Evolutionary conservation across 2,329 filamentous ascomycete species (phyloP).

Genomic region (Alternaria longipes): DNA sequence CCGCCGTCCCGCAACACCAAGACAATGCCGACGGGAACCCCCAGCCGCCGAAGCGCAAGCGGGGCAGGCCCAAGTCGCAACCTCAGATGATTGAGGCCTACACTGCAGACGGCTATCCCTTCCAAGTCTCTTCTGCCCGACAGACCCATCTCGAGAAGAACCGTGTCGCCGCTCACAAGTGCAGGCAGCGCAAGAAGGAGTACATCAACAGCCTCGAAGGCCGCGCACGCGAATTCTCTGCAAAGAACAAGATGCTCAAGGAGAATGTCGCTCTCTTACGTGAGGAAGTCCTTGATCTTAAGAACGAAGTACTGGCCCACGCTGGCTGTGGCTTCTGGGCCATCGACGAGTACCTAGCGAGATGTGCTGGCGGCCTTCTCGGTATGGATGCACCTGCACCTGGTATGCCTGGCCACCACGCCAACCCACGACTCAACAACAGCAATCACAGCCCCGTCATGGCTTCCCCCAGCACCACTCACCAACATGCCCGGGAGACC

Average conservation of each 20-base stretch:
- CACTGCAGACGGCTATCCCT: conserved; percentile 45
- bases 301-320: conserved; percentile 50
- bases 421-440: conserved; percentile 10
- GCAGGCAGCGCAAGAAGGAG: conserved; percentile 73
- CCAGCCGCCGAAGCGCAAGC: conserved; percentile 48
- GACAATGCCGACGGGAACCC: conserved; percentile 27
- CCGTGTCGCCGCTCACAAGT: conserved; percentile 76
- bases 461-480: conserved; percentile 9
- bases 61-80: conserved; percentile 48
- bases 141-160: conserved; percentile 69
- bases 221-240: conserved; percentile 51
- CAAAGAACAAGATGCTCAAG: conserved; percentile 48
- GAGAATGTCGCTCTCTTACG: conserved; percentile 46
- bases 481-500: conserved; percentile 15
- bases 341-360: conserved; percentile 50
- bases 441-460: conserved; percentile 17
- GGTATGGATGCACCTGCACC: conserved; percentile 34
- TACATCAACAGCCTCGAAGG: conserved; percentile 63
- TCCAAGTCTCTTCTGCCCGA: conserved; percentile 47
- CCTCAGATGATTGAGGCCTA: conserved; percentile 43
- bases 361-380: conserved; percentile 48
- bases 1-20: conserved; percentile 20
- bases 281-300: conserved; percentile 49
- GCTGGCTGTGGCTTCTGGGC: conserved; percentile 50
- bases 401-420: not conserved